Evolutionary conservation across 1,139 yeast genomes (phyloP), one percentile per base, ranked within the genome.

Genomic region (Nakaseomyces sp.): DNA sequence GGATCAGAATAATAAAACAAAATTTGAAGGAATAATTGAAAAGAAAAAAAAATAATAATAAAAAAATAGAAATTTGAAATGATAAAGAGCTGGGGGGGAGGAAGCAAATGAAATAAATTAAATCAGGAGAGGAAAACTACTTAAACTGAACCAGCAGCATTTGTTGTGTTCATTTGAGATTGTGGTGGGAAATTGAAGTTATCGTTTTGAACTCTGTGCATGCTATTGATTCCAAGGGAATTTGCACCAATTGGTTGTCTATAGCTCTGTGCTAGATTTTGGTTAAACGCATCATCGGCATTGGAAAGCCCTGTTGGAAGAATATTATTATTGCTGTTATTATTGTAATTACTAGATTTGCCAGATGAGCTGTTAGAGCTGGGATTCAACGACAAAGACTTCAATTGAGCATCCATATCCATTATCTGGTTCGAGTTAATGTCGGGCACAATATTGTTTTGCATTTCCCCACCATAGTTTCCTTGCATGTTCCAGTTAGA

Each of bases 101-200:
- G n/a, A n/a, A n/a, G n/a, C n/a, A n/a, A n/a, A n/a, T n/a, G n/a
- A n/a, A n/a, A n/a, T n/a, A n/a, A n/a, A n/a, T n/a, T n/a, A n/a
- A n/a, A n/a, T n/a, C n/a, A n/a, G n/a, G n/a, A n/a, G n/a, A n/a
- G n/a, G n/a, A n/a, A n/a, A n/a, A n/a, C n/a, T n/a, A n/a, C 15
- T 32, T 35, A 35, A 13, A 35, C 38, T 35, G 38, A 35, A 15
- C 38, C 38, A 20, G 38, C 38, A 35, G 38, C 28, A 19, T 15
- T 35, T 12, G 38, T 35, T 1, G 28, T 35, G 28, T 35, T 35
- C 18, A 35, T 7, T n/a, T 17, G 12, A 17, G 10, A 10, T 35
- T n/a, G 28, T n/a, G 26, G 13, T n/a, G 38, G 26, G n/a, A 35
- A 35, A 22, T 13, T 22, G 12, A 10, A 35, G 8, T 35, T 35